A percentile compares a stretch with the other conserved stretches of the same genome.
These are phyloP conservation scores for Heracleum sosnowskyi DNA, from an alignment of 129 eudicot genomes.

Conservation along the genomic window DNA sequence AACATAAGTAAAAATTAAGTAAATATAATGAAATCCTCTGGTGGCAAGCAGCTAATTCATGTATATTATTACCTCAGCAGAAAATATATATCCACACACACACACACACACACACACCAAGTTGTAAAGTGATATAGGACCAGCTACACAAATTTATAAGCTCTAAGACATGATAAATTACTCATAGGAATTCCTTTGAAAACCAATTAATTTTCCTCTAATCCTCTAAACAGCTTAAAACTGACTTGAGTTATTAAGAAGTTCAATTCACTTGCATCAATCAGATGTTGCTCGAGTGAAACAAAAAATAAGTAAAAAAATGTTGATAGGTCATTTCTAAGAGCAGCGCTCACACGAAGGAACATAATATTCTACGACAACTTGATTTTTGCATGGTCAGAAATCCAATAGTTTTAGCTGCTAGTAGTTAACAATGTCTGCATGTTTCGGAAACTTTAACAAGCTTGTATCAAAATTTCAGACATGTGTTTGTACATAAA, in stretches of 20 bases:
- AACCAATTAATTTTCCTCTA: not conserved
- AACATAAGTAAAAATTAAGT: not conserved
- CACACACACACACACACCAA: too few species aligned
- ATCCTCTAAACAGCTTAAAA: not conserved
- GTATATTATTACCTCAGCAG: not conserved
- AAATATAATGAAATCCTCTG: not conserved
- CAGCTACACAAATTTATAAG: not conserved
- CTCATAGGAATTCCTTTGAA: not conserved
- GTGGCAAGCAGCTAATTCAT: not conserved
- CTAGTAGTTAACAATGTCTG: not conserved
- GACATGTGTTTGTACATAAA: not conserved
- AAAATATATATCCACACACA: not conserved
- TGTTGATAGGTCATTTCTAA: not conserved
- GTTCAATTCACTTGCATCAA: not conserved
- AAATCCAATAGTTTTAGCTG: not conserved
- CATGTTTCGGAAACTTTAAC: not conserved
- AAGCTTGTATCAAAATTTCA: not conserved
- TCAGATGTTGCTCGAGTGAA: not conserved
- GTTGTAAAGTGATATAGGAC: not conserved
- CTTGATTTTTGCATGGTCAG: not conserved
- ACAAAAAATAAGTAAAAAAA: not conserved
- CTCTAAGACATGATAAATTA: not conserved
- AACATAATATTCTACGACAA: not conserved
- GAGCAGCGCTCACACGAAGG: not conserved
- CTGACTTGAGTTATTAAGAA: not conserved